Evolutionary conservation across 441 rosid species (phyloP).

Genomic region (Kokia cookei): DNA sequence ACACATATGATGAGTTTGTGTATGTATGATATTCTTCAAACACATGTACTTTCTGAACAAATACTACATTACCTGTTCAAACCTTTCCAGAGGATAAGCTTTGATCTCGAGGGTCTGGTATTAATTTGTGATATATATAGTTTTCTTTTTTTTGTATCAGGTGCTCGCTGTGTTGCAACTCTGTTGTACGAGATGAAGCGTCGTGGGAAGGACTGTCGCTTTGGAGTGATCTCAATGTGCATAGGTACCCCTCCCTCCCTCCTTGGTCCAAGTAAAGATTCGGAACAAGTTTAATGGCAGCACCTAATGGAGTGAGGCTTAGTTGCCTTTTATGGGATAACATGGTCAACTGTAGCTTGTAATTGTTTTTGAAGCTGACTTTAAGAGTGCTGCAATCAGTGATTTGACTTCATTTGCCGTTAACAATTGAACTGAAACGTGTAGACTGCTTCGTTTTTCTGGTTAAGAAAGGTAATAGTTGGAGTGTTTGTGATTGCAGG

Average conservation of each 20-base stretch:
- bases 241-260: conserved; percentile 32
- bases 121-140: not conserved
- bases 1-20: not conserved
- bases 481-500: conserved; percentile 21
- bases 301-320: not conserved
- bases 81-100: not conserved
- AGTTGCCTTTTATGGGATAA: not conserved
- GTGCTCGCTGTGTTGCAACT: conserved; percentile 64
- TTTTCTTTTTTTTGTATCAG: conserved; percentile 23
- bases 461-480: not conserved
- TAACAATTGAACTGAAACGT: not conserved
- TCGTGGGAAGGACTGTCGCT: conserved; percentile 59
- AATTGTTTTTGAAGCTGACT: not conserved
- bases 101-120: not conserved
- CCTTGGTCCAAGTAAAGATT: not conserved
- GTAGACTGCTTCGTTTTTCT: not conserved
- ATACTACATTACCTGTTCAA: not conserved
- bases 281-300: not conserved
- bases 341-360: not conserved
- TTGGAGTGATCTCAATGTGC: conserved; percentile 71
- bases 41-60: not conserved
- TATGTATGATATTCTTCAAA: not conserved
- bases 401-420: not conserved
- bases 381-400: not conserved
- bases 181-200: conserved; percentile 66